Conservation (phyloP, 2,329 filamentous ascomycete genomes). For the Fusarium lyarnte region DNA sequence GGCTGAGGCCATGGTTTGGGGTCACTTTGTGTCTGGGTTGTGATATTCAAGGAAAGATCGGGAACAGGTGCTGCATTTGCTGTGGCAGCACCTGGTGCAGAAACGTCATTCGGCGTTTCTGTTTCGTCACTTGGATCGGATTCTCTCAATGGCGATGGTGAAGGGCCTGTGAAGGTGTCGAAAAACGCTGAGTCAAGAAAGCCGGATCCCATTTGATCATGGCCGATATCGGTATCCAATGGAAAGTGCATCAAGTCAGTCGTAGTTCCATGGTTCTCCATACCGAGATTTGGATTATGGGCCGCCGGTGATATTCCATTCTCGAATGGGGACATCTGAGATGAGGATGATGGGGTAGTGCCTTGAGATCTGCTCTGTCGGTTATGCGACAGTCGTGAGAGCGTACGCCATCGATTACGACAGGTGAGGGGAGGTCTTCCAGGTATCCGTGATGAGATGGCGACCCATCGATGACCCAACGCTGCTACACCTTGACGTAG, state of each 20-base stretch:
- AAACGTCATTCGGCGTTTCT: constrained; percentile 6
- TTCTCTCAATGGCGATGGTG: constrained; percentile 19
- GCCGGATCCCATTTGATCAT: constrained; percentile 15
- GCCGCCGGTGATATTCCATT: constrained; percentile 31
- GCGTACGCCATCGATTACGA: constrained; percentile 42
- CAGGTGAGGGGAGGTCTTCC: constrained; percentile 44
- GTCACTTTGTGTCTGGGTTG: background rate
- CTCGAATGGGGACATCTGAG: constrained; percentile 31
- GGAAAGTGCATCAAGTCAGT: constrained; percentile 20
- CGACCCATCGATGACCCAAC: constrained; percentile 43
- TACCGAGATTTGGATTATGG: background rate
- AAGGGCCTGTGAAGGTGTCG: constrained; percentile 31
- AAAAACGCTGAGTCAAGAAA: constrained; percentile 38
- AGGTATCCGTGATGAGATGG: constrained; percentile 40
- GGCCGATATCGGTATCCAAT: constrained; percentile 10
- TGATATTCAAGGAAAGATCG: background rate
- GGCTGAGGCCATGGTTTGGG: constrained; percentile 11
- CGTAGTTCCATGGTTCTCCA: background rate
- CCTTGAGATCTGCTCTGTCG: constrained; percentile 28
- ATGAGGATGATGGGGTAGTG: constrained; percentile 33
- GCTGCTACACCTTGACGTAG: constrained; percentile 38
- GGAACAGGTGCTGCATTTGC: background rate
- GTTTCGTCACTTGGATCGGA: constrained; percentile 11
- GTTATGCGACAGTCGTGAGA: constrained; percentile 25
- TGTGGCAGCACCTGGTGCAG: background rate